Evolutionary conservation across 306 rosid species (phyloP).

Genomic region (Medicago arabica): DNA sequence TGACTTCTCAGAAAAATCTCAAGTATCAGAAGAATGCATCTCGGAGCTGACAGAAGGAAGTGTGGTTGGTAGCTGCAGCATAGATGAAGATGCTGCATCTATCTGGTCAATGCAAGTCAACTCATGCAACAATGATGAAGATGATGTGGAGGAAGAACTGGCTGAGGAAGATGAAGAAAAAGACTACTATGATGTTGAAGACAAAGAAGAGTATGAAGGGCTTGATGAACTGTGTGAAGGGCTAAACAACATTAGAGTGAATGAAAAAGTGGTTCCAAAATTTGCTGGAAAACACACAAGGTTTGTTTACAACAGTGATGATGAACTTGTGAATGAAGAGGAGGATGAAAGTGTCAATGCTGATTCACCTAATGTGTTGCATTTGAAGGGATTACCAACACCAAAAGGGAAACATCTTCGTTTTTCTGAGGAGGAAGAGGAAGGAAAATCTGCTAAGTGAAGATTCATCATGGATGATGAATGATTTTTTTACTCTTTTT

Average conservation of each 20-base stretch:
- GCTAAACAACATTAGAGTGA: constrained; percentile 62
- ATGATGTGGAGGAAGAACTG: constrained; percentile 59
- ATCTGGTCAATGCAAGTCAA: constrained; percentile 85
- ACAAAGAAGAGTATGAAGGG: constrained; percentile 31
- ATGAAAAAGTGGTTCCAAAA: constrained; percentile 49
- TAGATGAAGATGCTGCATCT: constrained; percentile 69
- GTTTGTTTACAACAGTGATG: constrained; percentile 79
- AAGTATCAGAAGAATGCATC: constrained; percentile 52
- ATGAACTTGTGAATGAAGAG: constrained; percentile 64
- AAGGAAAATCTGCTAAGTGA: constrained; percentile 30
- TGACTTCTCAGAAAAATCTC: constrained; percentile 80
- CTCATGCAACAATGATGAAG: constrained; percentile 60
- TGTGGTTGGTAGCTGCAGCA: constrained; percentile 25
- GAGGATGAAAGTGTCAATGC: constrained; percentile 32
- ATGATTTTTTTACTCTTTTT: not conserved
- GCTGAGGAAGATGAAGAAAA: constrained; percentile 40
- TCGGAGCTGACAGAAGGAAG: constrained; percentile 49
- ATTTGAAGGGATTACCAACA: constrained; percentile 76
- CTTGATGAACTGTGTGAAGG: constrained; percentile 72
- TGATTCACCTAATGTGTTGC: constrained; percentile 50
- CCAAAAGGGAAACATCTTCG: constrained; percentile 85
- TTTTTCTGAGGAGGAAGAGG: constrained; percentile 46
- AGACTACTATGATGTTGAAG: constrained; percentile 36
- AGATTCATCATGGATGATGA: constrained; percentile 19
- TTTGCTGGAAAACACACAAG: constrained; percentile 76